Percentiles rank a stretch among this genome's conserved stretches.
Evolutionary conservation across 306 rosid genomes (phyloP).

Genomic region (Cicer judaicum): DNA sequence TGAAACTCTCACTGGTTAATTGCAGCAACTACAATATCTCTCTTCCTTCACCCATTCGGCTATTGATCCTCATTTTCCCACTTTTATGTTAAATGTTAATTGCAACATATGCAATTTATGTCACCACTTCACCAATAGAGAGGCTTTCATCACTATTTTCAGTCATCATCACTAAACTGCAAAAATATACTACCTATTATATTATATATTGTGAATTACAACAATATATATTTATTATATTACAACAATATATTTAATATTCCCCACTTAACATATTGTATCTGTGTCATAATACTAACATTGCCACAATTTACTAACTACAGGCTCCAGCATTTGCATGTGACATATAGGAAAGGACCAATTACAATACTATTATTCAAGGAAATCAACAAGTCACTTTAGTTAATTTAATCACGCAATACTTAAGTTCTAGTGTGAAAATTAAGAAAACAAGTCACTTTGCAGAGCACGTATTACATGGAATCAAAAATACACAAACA

Average conservation of each 20-base stretch:
- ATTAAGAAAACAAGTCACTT: slow-evolving; percentile 5
- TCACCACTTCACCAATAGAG: no score
- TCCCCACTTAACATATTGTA: no score
- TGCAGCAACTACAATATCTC: neutral
- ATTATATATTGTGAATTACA: no score
- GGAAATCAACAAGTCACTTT: neutral
- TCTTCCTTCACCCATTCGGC: neutral
- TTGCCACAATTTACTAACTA: neutral
- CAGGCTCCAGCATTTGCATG: neutral
- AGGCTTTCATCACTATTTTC: no score
- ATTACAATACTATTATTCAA: neutral
- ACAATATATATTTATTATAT: no score
- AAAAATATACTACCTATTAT: no score
- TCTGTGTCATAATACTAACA: neutral
- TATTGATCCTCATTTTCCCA: neutral
- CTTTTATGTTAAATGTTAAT: neutral
- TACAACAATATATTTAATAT: no score
- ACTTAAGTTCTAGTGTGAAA: neutral
- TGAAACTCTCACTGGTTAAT: neutral
- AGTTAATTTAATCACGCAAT: neutral
- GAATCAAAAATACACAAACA: neutral
- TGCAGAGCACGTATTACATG: slow-evolving; percentile 9
- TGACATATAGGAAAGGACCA: neutral
- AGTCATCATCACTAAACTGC: no score
- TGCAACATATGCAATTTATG: no score